Conservation (phyloP, 805 yeast genomes). For the Kazachstania bromeliacearum region DNA sequence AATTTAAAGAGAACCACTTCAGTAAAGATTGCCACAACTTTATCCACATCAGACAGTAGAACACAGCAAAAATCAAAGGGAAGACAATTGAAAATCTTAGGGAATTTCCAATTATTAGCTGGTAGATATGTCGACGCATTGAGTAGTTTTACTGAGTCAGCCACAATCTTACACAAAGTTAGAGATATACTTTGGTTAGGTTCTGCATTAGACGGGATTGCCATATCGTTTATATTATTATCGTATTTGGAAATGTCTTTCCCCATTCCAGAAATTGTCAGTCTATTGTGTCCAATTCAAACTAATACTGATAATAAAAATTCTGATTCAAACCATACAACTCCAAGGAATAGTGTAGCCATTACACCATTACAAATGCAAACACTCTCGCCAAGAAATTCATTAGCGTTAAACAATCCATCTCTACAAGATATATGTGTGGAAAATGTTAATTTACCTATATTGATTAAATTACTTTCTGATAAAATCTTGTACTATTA, state of each 20-base stretch:
- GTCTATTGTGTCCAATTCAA: constrained; percentile 26
- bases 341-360: constrained; percentile 19
- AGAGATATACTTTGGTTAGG: constrained; percentile 84
- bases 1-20: constrained; percentile 27
- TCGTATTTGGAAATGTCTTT: constrained; percentile 37
- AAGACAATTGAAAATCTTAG: constrained; percentile 65
- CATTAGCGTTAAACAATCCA: not conserved
- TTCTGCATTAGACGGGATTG: constrained; percentile 75
- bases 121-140: constrained; percentile 72
- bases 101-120: constrained; percentile 66
- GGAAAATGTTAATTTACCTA: constrained; percentile 25
- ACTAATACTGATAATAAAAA: constrained; percentile 4
- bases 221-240: constrained; percentile 53
- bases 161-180: constrained; percentile 44
- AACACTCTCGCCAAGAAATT: constrained; percentile 30
- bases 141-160: constrained; percentile 65
- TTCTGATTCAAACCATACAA: not conserved
- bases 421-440: constrained; percentile 12
- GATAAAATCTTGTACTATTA: constrained; percentile 36
- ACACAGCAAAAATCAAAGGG: constrained; percentile 48
- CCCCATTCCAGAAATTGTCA: constrained; percentile 26
- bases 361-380: constrained; percentile 25
- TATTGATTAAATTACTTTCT: constrained; percentile 32
- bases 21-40: constrained; percentile 25
- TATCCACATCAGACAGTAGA: constrained; percentile 28